Base-by-base conservation (phyloP, 2,329 filamentous ascomycete genomes). In the Niveomyces coronatus region DNA sequence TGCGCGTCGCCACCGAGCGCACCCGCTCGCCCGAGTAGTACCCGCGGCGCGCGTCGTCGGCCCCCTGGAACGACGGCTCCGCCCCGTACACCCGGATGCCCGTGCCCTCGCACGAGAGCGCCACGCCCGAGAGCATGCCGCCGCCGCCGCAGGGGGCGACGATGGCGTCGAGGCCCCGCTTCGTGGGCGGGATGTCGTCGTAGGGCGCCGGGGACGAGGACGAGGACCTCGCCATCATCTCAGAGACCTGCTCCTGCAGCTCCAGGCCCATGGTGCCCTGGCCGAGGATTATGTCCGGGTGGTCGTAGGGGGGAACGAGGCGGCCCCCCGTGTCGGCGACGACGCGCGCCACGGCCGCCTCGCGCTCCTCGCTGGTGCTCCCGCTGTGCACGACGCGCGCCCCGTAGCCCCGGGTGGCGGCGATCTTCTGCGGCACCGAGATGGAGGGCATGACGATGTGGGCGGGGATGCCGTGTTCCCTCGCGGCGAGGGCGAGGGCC, bases 381-480 rank as follows among this genome's bases (percentile, higher is more conserved):
- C 89, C 89, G 53, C 78, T 85, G 67, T 94, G 93, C 40, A 85
- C 67, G 22, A 96, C 73, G 28, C 70, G 68, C 4, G 86, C 84
- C 44, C 85, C 85, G 58, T 94, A 86, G 5, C 76, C 72, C 48
- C 70, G 66, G 0, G 89, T 94, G 1, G 82, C 88, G 4, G 82
- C 80, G 45, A 95, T 86, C 60, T 96, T 96, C 45, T 79, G 79
- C n/a, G 83, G 74, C 0, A 84, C 81, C 40, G 79, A 82, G 53
- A 91, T 91, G n/a, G 63, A 58, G 0, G 89, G 89, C 89, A 96
- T 96, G 42, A 96, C 79, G 53, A 96, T 88, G 63, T 89, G 76
- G 0, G 86, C 85, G 9, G 82, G 80, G 45, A 95, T 79, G 37
- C 68, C 64, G 53, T 82, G 76, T 26, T 79, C 79, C 14, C 68